Evolutionary conservation across 1,139 yeast species (phyloP).

Genomic region (Yamadazyma membranifaciens): DNA sequence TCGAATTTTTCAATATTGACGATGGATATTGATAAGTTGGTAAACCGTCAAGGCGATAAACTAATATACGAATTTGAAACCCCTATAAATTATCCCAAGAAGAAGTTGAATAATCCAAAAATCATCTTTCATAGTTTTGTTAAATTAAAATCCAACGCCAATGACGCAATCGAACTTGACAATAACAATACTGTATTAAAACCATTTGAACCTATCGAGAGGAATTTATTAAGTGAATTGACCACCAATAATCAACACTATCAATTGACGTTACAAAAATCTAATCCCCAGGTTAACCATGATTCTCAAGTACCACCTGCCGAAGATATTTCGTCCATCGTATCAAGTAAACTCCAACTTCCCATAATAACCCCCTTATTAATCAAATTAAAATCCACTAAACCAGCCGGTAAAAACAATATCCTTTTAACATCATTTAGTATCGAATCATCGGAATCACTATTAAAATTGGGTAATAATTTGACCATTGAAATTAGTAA

Average conservation of each 20-base stretch:
- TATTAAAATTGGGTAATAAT: constrained; percentile 16
- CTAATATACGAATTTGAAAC: constrained; percentile 25
- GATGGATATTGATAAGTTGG: constrained; percentile 13
- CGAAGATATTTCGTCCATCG: too few species aligned
- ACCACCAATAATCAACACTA: not conserved
- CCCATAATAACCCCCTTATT: constrained; percentile 33
- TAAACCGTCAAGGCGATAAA: constrained; percentile 10
- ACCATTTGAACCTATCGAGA: constrained; percentile 2
- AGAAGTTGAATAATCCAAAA: constrained; percentile 30
- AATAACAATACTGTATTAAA: constrained; percentile 1
- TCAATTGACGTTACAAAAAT: not conserved
- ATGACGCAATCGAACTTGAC: not conserved
- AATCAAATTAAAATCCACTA: constrained; percentile 55
- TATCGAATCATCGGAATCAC: constrained; percentile 50
- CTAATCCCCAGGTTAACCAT: not conserved
- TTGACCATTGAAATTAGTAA: constrained; percentile 8
- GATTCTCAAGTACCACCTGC: constrained; percentile 3
- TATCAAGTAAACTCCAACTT: constrained; percentile 8
- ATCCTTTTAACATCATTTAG: constrained; percentile 54
- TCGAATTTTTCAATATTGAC: constrained; percentile 5
- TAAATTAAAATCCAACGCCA: not conserved
- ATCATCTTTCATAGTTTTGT: constrained; percentile 23
- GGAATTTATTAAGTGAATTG: constrained; percentile 8
- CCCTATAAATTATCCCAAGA: constrained; percentile 38
- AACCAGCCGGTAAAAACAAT: constrained; percentile 56